Evolutionary conservation across 148 eudicot genomes (phyloP).

Genomic region (Diospyros kaki): DNA sequence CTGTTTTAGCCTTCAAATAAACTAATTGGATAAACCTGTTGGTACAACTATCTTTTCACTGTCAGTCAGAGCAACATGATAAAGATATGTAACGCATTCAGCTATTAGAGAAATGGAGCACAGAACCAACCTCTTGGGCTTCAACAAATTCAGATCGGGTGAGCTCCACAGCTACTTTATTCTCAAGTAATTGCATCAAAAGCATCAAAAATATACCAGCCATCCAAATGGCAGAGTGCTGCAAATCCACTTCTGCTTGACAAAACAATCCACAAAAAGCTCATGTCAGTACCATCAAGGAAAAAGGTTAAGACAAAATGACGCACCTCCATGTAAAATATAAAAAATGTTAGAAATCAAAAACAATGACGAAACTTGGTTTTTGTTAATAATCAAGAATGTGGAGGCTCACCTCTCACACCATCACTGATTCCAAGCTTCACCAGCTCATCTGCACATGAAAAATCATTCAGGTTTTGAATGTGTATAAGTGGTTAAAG

Average conservation of each 20-base stretch:
- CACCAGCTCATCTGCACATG: constrained; percentile 74
- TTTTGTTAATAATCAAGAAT: not conserved
- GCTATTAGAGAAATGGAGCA: not conserved
- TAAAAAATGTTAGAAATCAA: not conserved
- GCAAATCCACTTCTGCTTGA: constrained; percentile 81
- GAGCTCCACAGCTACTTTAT: constrained; percentile 92
- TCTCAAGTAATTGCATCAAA: constrained; percentile 94
- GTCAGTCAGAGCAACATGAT: not conserved
- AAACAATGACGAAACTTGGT: not conserved
- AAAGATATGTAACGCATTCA: not conserved
- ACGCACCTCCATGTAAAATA: not conserved
- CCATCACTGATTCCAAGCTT: constrained; percentile 76
- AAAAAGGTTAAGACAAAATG: not conserved
- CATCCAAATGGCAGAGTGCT: constrained; percentile 93
- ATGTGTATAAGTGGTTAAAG: constrained; percentile 1
- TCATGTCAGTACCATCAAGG: constrained; percentile 4
- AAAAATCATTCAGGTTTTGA: constrained; percentile 20
- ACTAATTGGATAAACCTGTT: not conserved
- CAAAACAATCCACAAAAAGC: constrained; percentile 16
- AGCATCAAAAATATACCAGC: constrained; percentile 92
- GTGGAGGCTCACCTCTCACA: constrained; percentile 52
- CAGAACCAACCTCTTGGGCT: constrained; percentile 85
- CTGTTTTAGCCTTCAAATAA: not conserved
- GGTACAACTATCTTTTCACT: not conserved
- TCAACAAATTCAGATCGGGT: constrained; percentile 89